Conservation (phyloP, 108 stramenopile species). For the Pseudonitzschia multiseries region DNA sequence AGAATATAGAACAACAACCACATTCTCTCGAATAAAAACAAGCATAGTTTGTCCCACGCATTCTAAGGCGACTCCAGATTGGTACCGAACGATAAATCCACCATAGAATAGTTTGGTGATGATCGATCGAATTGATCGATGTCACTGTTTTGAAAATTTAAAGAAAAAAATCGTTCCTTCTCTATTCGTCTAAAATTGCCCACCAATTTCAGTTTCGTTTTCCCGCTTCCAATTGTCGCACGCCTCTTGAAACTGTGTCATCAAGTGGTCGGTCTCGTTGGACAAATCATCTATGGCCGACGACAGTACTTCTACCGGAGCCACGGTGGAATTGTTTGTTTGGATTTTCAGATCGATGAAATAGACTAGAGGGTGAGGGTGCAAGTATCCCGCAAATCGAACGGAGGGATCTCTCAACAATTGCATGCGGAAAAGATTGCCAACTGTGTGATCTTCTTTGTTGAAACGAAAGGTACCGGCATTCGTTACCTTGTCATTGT, state of each 20-base stretch:
- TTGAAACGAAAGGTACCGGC: conserved; percentile 95
- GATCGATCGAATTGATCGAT: too few species aligned
- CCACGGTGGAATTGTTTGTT: conserved; percentile 70
- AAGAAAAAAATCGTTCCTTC: too few species aligned
- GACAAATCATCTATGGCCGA: conserved; percentile 86
- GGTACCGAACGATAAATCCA: too few species aligned
- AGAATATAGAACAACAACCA: too few species aligned
- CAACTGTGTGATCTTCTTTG: conserved; percentile 97
- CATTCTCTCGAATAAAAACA: too few species aligned
- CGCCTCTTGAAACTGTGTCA: conserved; percentile 71
- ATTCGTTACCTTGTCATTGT: conserved; percentile 48
- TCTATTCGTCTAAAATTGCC: conserved; percentile 30
- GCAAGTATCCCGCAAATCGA: conserved; percentile 90
- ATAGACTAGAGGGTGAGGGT: conserved; percentile 93
- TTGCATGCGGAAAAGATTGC: conserved; percentile 94
- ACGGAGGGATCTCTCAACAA: conserved; percentile 87
- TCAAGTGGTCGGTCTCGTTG: conserved; percentile 87
- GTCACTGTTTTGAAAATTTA: too few species aligned
- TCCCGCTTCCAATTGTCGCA: conserved; percentile 78
- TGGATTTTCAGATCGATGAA: conserved; percentile 87
- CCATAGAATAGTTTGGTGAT: too few species aligned
- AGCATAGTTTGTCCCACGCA: too few species aligned
- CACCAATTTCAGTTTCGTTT: conserved; percentile 56
- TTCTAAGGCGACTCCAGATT: too few species aligned
- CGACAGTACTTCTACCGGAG: conserved; percentile 72